Evolutionary conservation across 441 rosid species (phyloP), one percentile per base, ranked within the genome.

Genomic region (Euphorbia schlechtendalii): DNA sequence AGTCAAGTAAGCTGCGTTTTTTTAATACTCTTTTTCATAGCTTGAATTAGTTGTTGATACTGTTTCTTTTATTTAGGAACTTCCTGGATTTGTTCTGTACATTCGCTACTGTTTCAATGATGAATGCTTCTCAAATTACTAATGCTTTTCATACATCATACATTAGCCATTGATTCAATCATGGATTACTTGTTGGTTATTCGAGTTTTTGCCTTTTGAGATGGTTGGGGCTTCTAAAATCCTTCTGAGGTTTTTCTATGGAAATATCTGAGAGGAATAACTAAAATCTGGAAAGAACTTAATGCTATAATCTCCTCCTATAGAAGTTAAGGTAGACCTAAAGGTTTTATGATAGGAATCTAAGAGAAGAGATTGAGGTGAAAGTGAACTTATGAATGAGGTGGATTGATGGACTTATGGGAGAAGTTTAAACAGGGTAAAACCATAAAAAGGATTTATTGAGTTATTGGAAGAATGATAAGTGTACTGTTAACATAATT

Each of bases 1-100:
- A 69, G 84, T 86, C 10, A 84, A 86, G 93, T 89, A 84, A 82
- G 85, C 65, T 34, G 41, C 32, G 18, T 49, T n/a, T 13, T 43
- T 25, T 58, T 41, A 36, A 2, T 36, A 5, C 10, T 36, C 2
- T 0, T 36, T 27, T 27, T 27, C 24, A 3, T 21, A 21, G 4
- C 3, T 52, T 2, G 13, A 10, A 18, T 52, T 21, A 21, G 28
- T 28, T 1, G 56, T 52, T 52, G 56, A 52, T 21, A 52, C 56
- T 28, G 12, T 11, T 21, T 21, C 27, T 8, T n/a, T 52, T 21
- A 21, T 21, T 22, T 52, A 21, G 56, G 30, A 21, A 24, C 21
- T 52, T 52, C 40, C 40, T 36, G 15, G 22, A 10, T 27, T 27
- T 27, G 27, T 21, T 8, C 21, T 8, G 28, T 52, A 52, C 28